Conservation (phyloP, 306 rosid species). For the Rosa persica region DNA sequence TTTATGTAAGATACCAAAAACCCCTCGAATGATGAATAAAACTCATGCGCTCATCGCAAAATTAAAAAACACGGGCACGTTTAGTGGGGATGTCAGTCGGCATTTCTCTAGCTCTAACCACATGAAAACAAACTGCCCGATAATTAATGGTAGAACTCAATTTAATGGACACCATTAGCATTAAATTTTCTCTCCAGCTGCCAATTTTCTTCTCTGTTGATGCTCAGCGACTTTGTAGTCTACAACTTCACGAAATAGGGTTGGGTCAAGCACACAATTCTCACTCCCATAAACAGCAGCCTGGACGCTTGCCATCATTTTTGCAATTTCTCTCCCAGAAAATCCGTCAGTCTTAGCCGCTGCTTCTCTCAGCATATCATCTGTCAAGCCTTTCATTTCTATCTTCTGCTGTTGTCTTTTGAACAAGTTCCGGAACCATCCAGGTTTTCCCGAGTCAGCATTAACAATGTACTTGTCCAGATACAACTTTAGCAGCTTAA, state of each 20-base stretch:
- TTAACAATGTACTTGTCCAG: slow-evolving; percentile 82
- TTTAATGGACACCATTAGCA: slow-evolving; percentile 19
- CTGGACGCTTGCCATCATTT: slow-evolving; percentile 94
- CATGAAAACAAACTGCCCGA: slow-evolving; percentile 1
- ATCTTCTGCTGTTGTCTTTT: slow-evolving; percentile 61
- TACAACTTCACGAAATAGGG: slow-evolving; percentile 78
- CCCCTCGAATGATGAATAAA: slow-evolving; percentile 45
- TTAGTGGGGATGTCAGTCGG: background rate
- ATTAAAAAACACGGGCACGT: slow-evolving; percentile 16
- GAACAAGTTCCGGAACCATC: slow-evolving; percentile 56
- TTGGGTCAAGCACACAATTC: slow-evolving; percentile 73
- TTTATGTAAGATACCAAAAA: slow-evolving; percentile 30
- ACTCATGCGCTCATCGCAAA: slow-evolving; percentile 17
- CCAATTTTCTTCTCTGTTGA: slow-evolving; percentile 88
- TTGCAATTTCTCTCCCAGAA: slow-evolving; percentile 96
- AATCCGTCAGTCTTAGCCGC: slow-evolving; percentile 83
- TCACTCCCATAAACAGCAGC: slow-evolving; percentile 93
- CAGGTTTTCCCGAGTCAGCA: slow-evolving; percentile 67
- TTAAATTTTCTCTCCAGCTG: slow-evolving; percentile 45
- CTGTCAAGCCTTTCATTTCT: slow-evolving; percentile 80
- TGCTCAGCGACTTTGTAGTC: slow-evolving; percentile 96
- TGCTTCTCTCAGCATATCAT: slow-evolving; percentile 77
- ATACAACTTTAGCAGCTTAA: slow-evolving; percentile 80
- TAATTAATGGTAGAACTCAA: slow-evolving; percentile 18
- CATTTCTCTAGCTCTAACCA: slow-evolving; percentile 9